Conservation (phyloP, 2,329 filamentous ascomycete species). For the Paracoccidioides lutzii region DNA sequence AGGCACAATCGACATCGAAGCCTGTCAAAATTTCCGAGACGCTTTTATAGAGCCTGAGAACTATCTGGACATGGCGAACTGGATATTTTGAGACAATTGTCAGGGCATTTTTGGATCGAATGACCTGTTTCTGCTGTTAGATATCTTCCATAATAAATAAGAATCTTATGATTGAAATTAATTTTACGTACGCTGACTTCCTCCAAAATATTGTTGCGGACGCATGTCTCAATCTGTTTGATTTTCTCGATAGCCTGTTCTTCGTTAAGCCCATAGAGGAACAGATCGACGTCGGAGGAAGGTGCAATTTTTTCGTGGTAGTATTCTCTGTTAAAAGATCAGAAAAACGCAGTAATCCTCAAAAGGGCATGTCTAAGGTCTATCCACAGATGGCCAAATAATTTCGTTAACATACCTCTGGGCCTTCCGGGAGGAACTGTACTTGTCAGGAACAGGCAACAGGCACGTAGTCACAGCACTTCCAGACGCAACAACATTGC, state of each 20-base stretch:
- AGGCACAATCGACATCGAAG: constrained; percentile 78
- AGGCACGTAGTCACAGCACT: constrained; percentile 70
- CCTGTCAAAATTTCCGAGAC: constrained; percentile 74
- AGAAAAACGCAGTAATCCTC: background rate
- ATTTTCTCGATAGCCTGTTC: constrained; percentile 73
- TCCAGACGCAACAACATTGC: constrained; percentile 67
- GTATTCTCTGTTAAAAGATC: constrained; percentile 44
- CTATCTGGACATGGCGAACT: constrained; percentile 72
- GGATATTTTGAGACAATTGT: constrained; percentile 78
- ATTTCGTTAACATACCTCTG: constrained; percentile 5
- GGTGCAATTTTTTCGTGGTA: constrained; percentile 73
- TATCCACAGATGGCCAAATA: background rate
- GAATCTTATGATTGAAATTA: background rate
- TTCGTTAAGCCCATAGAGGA: constrained; percentile 67
- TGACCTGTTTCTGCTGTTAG: constrained; percentile 32
- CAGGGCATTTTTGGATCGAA: constrained; percentile 76
- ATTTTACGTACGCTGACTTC: constrained; percentile 49
- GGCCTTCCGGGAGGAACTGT: constrained; percentile 25
- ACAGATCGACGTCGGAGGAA: constrained; percentile 76
- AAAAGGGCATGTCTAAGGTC: background rate
- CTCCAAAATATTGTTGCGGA: constrained; percentile 65
- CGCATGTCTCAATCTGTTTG: constrained; percentile 61
- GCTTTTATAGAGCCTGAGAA: constrained; percentile 72
- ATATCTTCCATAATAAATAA: background rate
- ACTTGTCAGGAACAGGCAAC: constrained; percentile 53